Conservation (phyloP, 768 basidiomycete species). For the Rhizopogon salebrosus region DNA sequence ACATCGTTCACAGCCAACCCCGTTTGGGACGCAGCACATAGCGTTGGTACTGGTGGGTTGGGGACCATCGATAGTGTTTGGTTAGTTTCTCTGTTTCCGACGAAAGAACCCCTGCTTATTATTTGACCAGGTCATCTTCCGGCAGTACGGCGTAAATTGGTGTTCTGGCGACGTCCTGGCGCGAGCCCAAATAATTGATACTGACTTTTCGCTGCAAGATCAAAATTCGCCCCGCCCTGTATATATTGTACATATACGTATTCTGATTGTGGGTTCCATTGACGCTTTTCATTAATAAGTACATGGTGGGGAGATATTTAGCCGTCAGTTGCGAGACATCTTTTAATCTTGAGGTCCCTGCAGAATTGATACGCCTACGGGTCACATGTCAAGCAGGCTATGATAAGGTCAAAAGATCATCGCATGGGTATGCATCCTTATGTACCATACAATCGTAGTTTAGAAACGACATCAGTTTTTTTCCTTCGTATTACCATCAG, state of each 20-base stretch:
- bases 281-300: background rate
- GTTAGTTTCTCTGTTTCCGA: conserved; percentile 25
- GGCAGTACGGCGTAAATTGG: conserved; percentile 32
- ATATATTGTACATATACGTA: background rate
- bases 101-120: background rate
- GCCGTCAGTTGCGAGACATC: too few species aligned
- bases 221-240: too few species aligned
- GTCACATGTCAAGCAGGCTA: too few species aligned
- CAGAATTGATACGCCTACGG: too few species aligned
- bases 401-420: too few species aligned
- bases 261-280: background rate
- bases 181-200: background rate
- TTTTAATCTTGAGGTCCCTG: too few species aligned
- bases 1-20: conserved; percentile 33
- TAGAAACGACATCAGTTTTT: background rate
- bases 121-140: conserved; percentile 31
- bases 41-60: conserved; percentile 54
- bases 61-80: conserved; percentile 54
- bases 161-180: conserved; percentile 25
- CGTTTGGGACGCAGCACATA: conserved; percentile 64
- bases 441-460: background rate
- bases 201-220: background rate
- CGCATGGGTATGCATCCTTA: too few species aligned
- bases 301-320: too few species aligned
- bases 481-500: conserved; percentile 1